A percentile compares a stretch with the other conserved stretches of the same genome.
phyloP scores from a whole-genome alignment of 306 rosid genomes.

The Rubus idaeus region DNA sequence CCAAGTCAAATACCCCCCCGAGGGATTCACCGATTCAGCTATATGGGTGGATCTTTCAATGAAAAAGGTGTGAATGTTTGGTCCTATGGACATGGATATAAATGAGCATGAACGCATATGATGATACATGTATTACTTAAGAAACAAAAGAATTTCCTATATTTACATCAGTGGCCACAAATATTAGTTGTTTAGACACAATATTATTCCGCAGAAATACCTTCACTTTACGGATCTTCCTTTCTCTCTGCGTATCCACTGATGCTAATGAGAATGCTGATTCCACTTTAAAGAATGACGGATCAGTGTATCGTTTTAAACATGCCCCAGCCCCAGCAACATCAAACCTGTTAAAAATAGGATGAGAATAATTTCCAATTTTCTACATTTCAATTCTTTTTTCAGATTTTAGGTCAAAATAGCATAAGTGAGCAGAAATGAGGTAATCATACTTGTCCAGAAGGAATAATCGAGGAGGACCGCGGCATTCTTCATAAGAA shows the following conservation, averaged over 20 bases:
- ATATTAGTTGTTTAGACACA: background rate
- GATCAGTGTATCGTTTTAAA: constrained; percentile 94
- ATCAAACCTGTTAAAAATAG: constrained; percentile 73
- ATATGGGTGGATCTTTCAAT: too few species aligned
- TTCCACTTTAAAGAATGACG: constrained; percentile 77
- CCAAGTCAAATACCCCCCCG: background rate
- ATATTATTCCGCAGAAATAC: constrained; percentile 41
- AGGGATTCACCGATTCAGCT: background rate
- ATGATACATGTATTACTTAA: background rate
- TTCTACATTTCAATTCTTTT: constrained; percentile 14
- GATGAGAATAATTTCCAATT: constrained; percentile 23
- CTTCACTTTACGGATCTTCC: constrained; percentile 60
- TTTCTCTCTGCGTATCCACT: constrained; percentile 59
- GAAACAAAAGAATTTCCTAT: background rate
- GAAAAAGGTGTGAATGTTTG: background rate
- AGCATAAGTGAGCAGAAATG: constrained; percentile 11
- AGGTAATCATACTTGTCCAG: constrained; percentile 76
- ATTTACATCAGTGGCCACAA: constrained; percentile 7
- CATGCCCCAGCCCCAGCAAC: constrained; percentile 98
- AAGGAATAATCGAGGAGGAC: constrained; percentile 86
- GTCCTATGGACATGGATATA: background rate
- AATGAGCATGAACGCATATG: background rate
- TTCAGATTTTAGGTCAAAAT: constrained; percentile 11
- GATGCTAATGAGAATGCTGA: constrained; percentile 37
- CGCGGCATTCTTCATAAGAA: constrained; percentile 92